Percentiles rank a stretch among this genome's conserved stretches.
phyloP scores from a whole-genome alignment of 805 yeast species.

The Yueomyces sinensis region DNA sequence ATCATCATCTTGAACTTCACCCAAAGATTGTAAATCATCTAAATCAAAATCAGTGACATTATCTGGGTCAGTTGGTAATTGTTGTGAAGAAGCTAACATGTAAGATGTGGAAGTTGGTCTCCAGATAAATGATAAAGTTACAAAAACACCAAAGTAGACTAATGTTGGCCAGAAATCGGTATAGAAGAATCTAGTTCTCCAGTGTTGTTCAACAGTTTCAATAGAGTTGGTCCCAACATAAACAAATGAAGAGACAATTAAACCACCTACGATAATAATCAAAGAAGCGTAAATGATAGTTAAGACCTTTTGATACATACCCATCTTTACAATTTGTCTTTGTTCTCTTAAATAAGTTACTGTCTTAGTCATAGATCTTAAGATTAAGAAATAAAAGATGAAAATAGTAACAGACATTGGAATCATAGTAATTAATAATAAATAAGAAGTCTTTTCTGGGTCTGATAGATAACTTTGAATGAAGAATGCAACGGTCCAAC shows the following conservation, averaged over 20 bases:
- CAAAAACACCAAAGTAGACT: constrained; percentile 72
- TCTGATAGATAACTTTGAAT: constrained; percentile 39
- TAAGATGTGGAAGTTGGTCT: constrained; percentile 94
- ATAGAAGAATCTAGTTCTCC: constrained; percentile 84
- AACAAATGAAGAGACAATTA: constrained; percentile 55
- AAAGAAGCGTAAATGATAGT: constrained; percentile 62
- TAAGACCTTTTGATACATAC: constrained; percentile 72
- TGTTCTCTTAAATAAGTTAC: constrained; percentile 64
- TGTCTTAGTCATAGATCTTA: constrained; percentile 63
- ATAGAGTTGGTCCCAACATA: constrained; percentile 61
- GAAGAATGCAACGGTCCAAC: constrained; percentile 39
- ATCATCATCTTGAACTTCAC: constrained; percentile 27
- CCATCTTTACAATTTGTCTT: constrained; percentile 82
- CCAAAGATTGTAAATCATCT: constrained; percentile 37
- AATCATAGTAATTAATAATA: constrained; percentile 46
- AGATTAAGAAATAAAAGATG: constrained; percentile 59
- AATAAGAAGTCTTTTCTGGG: constrained; percentile 35
- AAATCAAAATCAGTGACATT: constrained; percentile 56
- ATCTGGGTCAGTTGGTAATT: constrained; percentile 70
- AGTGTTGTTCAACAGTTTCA: constrained; percentile 70
- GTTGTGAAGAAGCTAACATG: constrained; percentile 88
- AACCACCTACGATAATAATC: constrained; percentile 54
- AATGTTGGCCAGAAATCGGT: constrained; percentile 93
- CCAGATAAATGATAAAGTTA: constrained; percentile 83
- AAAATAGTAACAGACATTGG: constrained; percentile 64